Evolutionary conservation across 768 basidiomycete genomes (phyloP).

Genomic region (Suillus brevipes): DNA sequence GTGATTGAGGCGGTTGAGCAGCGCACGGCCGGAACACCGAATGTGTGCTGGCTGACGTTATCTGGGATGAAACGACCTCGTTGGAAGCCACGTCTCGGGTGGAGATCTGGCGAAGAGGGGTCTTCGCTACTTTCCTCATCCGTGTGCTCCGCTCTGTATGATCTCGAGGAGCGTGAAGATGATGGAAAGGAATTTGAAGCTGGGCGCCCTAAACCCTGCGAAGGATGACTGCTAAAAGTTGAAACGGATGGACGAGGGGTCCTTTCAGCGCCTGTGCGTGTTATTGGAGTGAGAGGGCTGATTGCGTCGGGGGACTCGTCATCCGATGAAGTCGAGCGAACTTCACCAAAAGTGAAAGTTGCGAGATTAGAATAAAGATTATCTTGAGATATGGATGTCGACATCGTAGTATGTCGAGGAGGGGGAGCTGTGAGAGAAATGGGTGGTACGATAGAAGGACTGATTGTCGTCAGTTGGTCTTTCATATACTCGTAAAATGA

Average conservation of each 20-base stretch:
- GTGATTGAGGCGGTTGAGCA: constrained; percentile 41
- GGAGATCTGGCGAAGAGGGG: constrained; percentile 31
- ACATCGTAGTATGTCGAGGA: constrained; percentile 2
- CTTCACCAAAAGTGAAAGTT: constrained; percentile 44
- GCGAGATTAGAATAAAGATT: constrained; percentile 42
- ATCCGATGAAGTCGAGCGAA: constrained; percentile 14
- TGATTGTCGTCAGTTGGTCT: neutral
- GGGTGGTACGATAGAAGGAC: neutral
- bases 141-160: constrained; percentile 16
- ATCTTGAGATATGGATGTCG: constrained; percentile 15
- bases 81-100: constrained; percentile 15
- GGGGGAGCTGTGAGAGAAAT: neutral
- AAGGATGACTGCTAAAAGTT: constrained; percentile 33
- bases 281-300: constrained; percentile 39
- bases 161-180: constrained; percentile 14
- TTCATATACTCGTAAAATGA: neutral
- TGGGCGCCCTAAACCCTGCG: constrained; percentile 30
- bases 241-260: constrained; percentile 47
- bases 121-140: constrained; percentile 39
- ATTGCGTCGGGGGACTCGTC: constrained; percentile 28
- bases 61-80: constrained; percentile 36
- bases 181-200: constrained; percentile 17
- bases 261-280: constrained; percentile 34
- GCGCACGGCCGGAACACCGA: constrained; percentile 42
- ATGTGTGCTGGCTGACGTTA: constrained; percentile 49